Conservation (phyloP, 2,329 filamentous ascomycete species). For the Fusarium nisikadoi region DNA sequence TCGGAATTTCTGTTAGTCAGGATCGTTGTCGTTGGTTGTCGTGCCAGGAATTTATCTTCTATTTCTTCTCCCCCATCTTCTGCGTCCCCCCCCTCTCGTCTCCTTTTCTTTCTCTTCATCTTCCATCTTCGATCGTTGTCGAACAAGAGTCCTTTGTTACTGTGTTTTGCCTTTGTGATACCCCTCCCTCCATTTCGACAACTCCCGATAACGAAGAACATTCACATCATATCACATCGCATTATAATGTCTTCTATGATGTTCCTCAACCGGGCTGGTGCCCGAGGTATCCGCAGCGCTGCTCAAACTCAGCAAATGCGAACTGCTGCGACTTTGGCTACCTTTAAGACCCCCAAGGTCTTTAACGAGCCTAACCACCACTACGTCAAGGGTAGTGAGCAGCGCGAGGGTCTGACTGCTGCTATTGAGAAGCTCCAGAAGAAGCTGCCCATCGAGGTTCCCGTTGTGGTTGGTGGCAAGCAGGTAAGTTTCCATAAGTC, state of each 20-base stretch:
- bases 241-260: slow-evolving; percentile 50
- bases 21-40: slow-evolving; percentile 7
- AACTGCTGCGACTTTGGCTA: slow-evolving; percentile 71
- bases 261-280: slow-evolving; percentile 49
- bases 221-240: neutral
- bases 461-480: slow-evolving; percentile 85
- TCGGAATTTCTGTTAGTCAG: slow-evolving; percentile 35
- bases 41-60: slow-evolving; percentile 7
- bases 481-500: slow-evolving; percentile 63
- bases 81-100: neutral
- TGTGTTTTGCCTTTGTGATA: slow-evolving; percentile 37
- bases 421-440: slow-evolving; percentile 77
- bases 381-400: slow-evolving; percentile 84
- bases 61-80: slow-evolving; percentile 7
- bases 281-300: slow-evolving; percentile 47
- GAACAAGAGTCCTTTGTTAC: slow-evolving; percentile 9
- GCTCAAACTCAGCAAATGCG: slow-evolving; percentile 46
- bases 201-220: slow-evolving; percentile 29
- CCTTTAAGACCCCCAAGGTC: slow-evolving; percentile 88
- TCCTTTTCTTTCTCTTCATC: slow-evolving; percentile 9
- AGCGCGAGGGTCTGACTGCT: slow-evolving; percentile 79
- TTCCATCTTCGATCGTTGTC: slow-evolving; percentile 31
- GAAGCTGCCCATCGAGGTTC: slow-evolving; percentile 78
- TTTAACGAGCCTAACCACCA: slow-evolving; percentile 97
- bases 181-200: slow-evolving; percentile 23